phyloP scores from a whole-genome alignment of 129 eudicot genomes.

The Artemisia tridentata region DNA sequence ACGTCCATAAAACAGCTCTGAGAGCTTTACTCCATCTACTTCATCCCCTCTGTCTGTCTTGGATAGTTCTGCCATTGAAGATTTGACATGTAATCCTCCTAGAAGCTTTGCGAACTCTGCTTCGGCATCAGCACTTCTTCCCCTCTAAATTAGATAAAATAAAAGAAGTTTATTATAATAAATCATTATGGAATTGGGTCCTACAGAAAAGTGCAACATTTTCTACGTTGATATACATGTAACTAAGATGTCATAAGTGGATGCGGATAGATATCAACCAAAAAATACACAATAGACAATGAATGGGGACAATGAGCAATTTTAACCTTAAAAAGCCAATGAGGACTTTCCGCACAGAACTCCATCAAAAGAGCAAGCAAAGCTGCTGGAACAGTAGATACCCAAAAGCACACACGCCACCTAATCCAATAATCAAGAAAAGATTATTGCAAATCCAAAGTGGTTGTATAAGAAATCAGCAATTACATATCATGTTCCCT shows the following conservation, averaged over 20 bases:
- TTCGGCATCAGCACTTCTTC: conserved; percentile 79
- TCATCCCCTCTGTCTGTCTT: conserved; percentile 74
- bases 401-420: conserved; percentile 96
- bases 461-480: conserved; percentile 4
- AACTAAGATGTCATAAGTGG: conserved; percentile 13
- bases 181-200: conserved; percentile 4
- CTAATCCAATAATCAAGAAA: conserved; percentile 35
- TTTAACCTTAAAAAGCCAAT: conserved; percentile 84
- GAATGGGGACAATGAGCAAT: conserved; percentile 7
- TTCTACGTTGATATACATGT: not conserved
- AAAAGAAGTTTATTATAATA: conserved; percentile 1
- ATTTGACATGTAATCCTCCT: conserved; percentile 67
- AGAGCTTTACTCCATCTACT: conserved; percentile 52
- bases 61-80: conserved; percentile 80
- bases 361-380: conserved; percentile 69
- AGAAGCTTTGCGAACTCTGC: conserved; percentile 63
- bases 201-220: not conserved
- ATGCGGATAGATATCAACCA: conserved; percentile 8
- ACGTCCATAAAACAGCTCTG: conserved; percentile 63
- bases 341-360: conserved; percentile 92
- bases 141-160: conserved; percentile 49
- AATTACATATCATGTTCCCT: conserved; percentile 31
- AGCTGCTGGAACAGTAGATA: conserved; percentile 71
- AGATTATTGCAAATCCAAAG: not conserved
- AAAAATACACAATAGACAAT: conserved; percentile 9